Conservation (phyloP, 148 eudicot genomes). For the Spergularia bocconei region DNA sequence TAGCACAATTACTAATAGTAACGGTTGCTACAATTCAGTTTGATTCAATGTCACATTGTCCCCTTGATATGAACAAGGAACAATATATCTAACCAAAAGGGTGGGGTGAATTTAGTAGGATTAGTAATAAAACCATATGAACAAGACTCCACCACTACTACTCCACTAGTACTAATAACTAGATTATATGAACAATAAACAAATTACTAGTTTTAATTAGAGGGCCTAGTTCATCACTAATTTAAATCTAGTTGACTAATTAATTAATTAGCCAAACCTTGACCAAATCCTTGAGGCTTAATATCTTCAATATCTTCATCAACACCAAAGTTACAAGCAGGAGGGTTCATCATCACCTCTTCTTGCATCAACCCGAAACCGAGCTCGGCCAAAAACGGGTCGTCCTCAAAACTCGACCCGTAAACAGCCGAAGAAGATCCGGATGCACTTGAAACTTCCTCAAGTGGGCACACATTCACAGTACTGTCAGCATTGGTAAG, state of each 20-base stretch:
- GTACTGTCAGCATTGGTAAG: neutral
- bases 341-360: slow-evolving; percentile 15
- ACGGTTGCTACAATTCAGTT: neutral
- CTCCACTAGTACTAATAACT: slow-evolving; percentile 3
- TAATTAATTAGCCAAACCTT: slow-evolving; percentile 28
- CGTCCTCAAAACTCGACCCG: slow-evolving; percentile 29
- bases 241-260: neutral
- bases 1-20: neutral
- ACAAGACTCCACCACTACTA: slow-evolving; percentile 6
- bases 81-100: neutral
- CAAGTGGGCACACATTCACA: slow-evolving; percentile 7
- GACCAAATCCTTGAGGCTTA: slow-evolving; percentile 34
- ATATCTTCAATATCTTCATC: slow-evolving; percentile 26
- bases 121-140: neutral
- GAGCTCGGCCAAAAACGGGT: slow-evolving; percentile 24
- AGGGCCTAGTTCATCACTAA: slow-evolving; percentile 17
- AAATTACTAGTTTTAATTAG: slow-evolving; percentile 3
- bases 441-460: slow-evolving; percentile 24
- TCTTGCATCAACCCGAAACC: slow-evolving; percentile 29
- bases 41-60: slow-evolving; percentile 17
- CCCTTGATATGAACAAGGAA: slow-evolving; percentile 19
- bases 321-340: slow-evolving; percentile 24
- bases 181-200: slow-evolving; percentile 11
- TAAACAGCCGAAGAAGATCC: slow-evolving; percentile 13
- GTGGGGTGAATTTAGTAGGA: neutral